Base-by-base conservation (phyloP, 352 stramenopile species). In the Phytophthora citricola region DNA sequence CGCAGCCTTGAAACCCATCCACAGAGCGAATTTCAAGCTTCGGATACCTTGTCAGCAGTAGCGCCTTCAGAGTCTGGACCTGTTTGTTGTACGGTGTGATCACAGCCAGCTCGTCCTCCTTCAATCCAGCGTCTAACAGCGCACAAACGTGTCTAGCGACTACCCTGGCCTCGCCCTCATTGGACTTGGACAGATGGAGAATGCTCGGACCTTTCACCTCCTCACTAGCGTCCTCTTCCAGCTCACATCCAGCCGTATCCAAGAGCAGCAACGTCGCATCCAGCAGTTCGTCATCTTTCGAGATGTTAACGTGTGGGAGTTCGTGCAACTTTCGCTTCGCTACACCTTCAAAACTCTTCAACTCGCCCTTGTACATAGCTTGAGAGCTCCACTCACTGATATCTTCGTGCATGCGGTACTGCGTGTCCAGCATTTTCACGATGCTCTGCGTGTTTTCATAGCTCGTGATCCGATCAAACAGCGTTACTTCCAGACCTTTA, bases 61-160 rank as follows among this genome's bases (percentile, higher is more conserved):
- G 55, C 24, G 76, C 85, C 48, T 97, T 92, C 29, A 99, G 74
- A 5, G 96, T 62, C 53, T 98, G 90, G n/a, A 94, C 87, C 63
- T 99, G 98, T 32, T 97, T 98, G 79, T 99, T 99, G 85, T 99
- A 99, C 3, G 98, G 98, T 22, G 98, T 99, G 71, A 99, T 99
- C 20, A 99, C 88, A 17, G 94, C 97, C 27, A 99, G 86, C 48
- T 99, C 91, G 34, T 95, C 78, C 32, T 89, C 80, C 17, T 72
- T 79, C 5, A 99, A 45, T 1, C 97, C 97, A 43, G 86, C 48
- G 2, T 71, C 50, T 5, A 99, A 54, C 15, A 99, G 76, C 3
- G 73, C 77, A 14, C 78, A 67, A 3, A 99, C 89, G 75, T 99
- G 95, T 46, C 78, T 75, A 10, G 75, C 78, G 11, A 95, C 90